Base-by-base conservation (phyloP, 352 stramenopile species). In the Globisporangium spiculum region DNA sequence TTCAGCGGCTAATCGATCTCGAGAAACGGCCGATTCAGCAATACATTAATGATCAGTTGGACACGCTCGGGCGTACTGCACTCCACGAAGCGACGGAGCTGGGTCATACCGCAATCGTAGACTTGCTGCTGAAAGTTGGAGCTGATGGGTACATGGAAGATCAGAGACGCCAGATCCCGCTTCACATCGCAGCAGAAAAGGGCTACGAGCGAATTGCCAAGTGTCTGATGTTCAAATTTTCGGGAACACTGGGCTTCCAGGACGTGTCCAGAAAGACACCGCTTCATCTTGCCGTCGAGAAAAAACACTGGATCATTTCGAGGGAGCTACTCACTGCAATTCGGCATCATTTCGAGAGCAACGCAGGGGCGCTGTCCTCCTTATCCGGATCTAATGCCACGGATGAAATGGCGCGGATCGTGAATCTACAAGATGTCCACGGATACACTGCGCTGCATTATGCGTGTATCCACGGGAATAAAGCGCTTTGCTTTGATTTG, bases 381-480 rank as follows among this genome's bases (percentile, higher is more conserved):
- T 57, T 24, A 7, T 10, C 48, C 48, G 44, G 16, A 59, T 60
- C 24, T n/a, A 62, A 20, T 24, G 27, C 7, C 18, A 20, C 55
- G 60, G 30, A 52, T 22, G 24, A 34, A 32, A 10, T 54, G 53
- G 16, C 26, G 4, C 14, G 44, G 1, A 55, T 66, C n/a, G 24
- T 62, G 14, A 50, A 69, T 63, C 9, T 72, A 1, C 80, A 89
- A 67, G 83, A 91, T 63, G 56, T 75, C 44, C 50, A 81, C 41
- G 83, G 83, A 4, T 89, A 82, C 67, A 89, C 80, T 12, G 66
- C 79, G 16, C 67, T 91, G 6, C 83, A 91, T 34, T 89, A 89
- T 58, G 79, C 79, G 6, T 84, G 80, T 14, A 74, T 76, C 26
- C 66, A 76, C 18, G 75, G 65, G 1, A 75, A 80, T 27, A 30